Evolutionary conservation across 768 basidiomycete species (phyloP), one percentile per base, ranked within the genome.

Genomic region (Favolaschia claudopus): DNA sequence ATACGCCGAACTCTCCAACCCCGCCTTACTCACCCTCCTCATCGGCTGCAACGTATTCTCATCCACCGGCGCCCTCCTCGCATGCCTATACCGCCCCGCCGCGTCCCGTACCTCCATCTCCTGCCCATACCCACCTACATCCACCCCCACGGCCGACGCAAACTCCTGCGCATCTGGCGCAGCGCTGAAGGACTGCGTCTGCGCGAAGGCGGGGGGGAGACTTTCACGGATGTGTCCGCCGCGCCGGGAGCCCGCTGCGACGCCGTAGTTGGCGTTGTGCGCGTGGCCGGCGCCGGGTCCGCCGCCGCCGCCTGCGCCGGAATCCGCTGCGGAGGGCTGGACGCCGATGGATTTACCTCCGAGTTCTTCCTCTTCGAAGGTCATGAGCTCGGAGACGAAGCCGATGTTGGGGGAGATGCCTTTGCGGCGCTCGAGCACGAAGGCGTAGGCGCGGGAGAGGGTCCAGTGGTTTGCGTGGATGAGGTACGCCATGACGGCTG

Each of bases 401-500:
- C 96, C 96, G 62, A 99, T 96, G 70, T 97, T 98, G 10, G 96
- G 96, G 14, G 93, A 95, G 64, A 98, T 96, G 63, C 95, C 95
- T 65, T 93, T 94, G 32, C 96, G 87, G 9, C 95, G 86, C 67
- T 96, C 96, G 36, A 93, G 83, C 24, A 99, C 96, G 69, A 95
- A 97, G 0, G 89, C 78, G 71, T 98, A 99, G 1, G 96, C 94
- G 33, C 87, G 86, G 29, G 93, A 91, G 37, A 98, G 85, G 19
- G 95, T 92, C 96, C 96, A 98, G 70, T 95, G 95, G 69, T 97
- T 95, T 10, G 95, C 92, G 67, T 97, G 96, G 63, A 99, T 97
- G 55, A 99, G 89, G 71, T 97, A 98, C 3, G 93, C 96, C 80
- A 99, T 94, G 36, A 97, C 96, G 13, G 95, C 95, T 0, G 96